Evolutionary conservation across 2,329 filamentous ascomycete species (phyloP).

Genomic region (Talaromyces sp.): DNA sequence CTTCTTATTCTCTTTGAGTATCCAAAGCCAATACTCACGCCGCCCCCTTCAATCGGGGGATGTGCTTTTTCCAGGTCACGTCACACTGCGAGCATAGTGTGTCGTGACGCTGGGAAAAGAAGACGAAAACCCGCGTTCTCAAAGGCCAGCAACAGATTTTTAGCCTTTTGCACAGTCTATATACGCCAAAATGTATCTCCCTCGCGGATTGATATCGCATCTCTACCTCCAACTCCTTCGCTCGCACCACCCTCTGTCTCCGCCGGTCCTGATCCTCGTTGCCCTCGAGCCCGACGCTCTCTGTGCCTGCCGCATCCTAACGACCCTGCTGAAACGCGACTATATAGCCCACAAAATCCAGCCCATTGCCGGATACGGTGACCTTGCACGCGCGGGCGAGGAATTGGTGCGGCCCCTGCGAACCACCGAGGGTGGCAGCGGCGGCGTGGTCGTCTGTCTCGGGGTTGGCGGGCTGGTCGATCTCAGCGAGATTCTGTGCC

Average conservation of each 20-base stretch:
- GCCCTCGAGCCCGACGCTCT: conserved; percentile 93
- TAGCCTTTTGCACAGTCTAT: neutral
- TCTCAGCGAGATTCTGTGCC: conserved; percentile 70
- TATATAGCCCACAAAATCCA: conserved; percentile 98
- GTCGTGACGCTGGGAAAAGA: neutral
- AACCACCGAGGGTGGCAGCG: conserved; percentile 73
- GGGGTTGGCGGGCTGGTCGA: conserved; percentile 91
- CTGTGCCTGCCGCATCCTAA: conserved; percentile 91
- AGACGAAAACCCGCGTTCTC: neutral
- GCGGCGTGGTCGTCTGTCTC: conserved; percentile 85
- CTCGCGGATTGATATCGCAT: conserved; percentile 79
- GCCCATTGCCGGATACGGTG: conserved; percentile 86
- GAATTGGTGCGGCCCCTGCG: conserved; percentile 83
- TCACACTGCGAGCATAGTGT: neutral
- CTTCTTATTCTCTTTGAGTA: neutral
- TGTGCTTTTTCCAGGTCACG: conserved; percentile 1
- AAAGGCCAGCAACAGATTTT: neutral
- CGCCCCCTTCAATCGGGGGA: neutral
- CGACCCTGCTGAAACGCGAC: conserved; percentile 89
- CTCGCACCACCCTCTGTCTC: conserved; percentile 82
- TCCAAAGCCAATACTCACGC: neutral
- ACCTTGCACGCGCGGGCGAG: conserved; percentile 73
- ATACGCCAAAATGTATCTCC: conserved; percentile 74
- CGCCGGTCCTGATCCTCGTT: conserved; percentile 85
- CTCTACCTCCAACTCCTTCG: conserved; percentile 85